Conservation (phyloP, 2,329 filamentous ascomycete genomes). For the Eutypella sp. region DNA sequence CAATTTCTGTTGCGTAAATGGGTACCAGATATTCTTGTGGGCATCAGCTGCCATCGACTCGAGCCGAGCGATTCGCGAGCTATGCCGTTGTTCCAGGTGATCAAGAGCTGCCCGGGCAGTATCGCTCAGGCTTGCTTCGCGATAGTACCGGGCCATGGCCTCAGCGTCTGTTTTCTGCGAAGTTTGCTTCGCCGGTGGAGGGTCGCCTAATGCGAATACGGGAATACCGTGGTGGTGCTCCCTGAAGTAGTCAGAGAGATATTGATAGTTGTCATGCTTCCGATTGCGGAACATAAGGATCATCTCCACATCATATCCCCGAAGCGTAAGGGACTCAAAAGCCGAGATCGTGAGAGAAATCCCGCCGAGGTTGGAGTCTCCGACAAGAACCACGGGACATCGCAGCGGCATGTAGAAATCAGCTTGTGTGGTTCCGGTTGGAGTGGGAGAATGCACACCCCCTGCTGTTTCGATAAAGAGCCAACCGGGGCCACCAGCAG, state of each 20-base stretch:
- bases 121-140: constrained; percentile 33
- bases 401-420: constrained; percentile 72
- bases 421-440: constrained; percentile 70
- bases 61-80: constrained; percentile 51
- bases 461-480: constrained; percentile 77
- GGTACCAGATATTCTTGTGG: constrained; percentile 70
- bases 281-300: constrained; percentile 65
- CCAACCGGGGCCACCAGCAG: constrained; percentile 44
- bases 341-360: constrained; percentile 78
- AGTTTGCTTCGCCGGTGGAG: constrained; percentile 45
- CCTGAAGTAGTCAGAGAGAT: constrained; percentile 62
- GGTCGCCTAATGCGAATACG: constrained; percentile 52
- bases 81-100: constrained; percentile 49
- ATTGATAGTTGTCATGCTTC: constrained; percentile 62
- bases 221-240: constrained; percentile 60
- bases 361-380: constrained; percentile 70
- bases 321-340: constrained; percentile 70
- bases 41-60: constrained; percentile 66
- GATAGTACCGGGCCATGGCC: constrained; percentile 62
- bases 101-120: constrained; percentile 42
- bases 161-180: constrained; percentile 42
- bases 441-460: constrained; percentile 73
- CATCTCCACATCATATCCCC: constrained; percentile 71
- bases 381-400: constrained; percentile 69
- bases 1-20: constrained; percentile 74